A percentile compares a stretch with the other conserved stretches of the same genome.
Conservation (phyloP, 345 rosid genomes). For the Hevea brasiliensis region DNA sequence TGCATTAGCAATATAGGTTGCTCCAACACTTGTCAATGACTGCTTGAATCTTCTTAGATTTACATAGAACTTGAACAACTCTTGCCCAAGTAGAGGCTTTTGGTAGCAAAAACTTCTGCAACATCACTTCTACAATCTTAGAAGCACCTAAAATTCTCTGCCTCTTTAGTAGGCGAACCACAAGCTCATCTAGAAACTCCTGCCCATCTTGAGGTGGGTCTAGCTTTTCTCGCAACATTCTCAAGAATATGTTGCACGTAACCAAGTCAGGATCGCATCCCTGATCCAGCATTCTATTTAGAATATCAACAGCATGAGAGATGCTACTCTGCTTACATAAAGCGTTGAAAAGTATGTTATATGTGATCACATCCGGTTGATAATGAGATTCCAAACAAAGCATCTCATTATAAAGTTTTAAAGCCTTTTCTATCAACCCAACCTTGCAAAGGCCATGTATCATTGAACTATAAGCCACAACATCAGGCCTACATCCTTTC, state of each 20-base stretch:
- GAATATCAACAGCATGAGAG: slow-evolving; percentile 73
- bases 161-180: slow-evolving; percentile 57
- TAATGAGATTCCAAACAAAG: slow-evolving; percentile 61
- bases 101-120: slow-evolving; percentile 64
- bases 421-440: slow-evolving; percentile 63
- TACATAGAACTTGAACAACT: slow-evolving; percentile 68
- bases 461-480: slow-evolving; percentile 78
- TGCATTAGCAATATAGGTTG: slow-evolving; percentile 44
- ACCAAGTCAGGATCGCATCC: slow-evolving; percentile 77
- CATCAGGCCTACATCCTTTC: slow-evolving; percentile 72
- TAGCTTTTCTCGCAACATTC: slow-evolving; percentile 59
- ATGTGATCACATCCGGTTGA: slow-evolving; percentile 86
- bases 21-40: slow-evolving; percentile 69
- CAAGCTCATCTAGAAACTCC: slow-evolving; percentile 78
- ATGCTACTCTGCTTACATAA: slow-evolving; percentile 59
- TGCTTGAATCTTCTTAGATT: slow-evolving; percentile 59
- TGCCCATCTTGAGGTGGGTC: slow-evolving; percentile 71
- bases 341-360: slow-evolving; percentile 76
- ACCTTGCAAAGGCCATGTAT: slow-evolving; percentile 74
- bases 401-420: slow-evolving; percentile 84
- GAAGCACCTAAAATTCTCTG: slow-evolving; percentile 68
- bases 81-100: slow-evolving; percentile 60
- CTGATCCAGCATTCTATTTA: slow-evolving; percentile 70
- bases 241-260: slow-evolving; percentile 79
- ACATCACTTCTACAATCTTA: slow-evolving; percentile 69